Base-by-base conservation (phyloP, 306 rosid species). In the Medicago lupulina region DNA sequence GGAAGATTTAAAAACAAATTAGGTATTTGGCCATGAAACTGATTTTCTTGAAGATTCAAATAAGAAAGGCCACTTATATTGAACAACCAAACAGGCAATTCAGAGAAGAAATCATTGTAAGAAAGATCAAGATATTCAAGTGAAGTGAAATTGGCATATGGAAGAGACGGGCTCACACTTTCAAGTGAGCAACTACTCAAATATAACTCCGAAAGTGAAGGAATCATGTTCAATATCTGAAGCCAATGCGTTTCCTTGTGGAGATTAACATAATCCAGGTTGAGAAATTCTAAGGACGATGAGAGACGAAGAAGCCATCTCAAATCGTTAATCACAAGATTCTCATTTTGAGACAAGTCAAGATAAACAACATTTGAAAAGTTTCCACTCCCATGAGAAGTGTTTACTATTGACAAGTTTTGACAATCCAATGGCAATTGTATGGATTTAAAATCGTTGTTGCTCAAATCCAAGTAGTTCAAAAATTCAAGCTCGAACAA, bases 241-340 rank as follows among this genome's bases (percentile, higher is more conserved):
- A 39, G 50, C 70, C 70, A 64, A 4, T 4, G 31, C 8, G 50
- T 39, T 39, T 64, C 9, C 3, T 15, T 16, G 31, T 17, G 50
- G n/a, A 64, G 70, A 64, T 64, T 5, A 64, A 64, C 2, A 7
- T 0, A 36, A 39, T 9, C 4, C 9, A 64, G 7, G 2, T 39
- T 4, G 28, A 64, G 70, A 64, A 39, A 64, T 17, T 38, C 2
- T 64, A 64, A 39, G 31, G 70, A 64, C 16, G 70, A 39, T 39
- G 70, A 39, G 10, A 64, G 70, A 40, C 9, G 50, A 39, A 39
- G 50, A 64, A 64, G 70, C 70, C 70, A 64, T 64, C 50, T 64
- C 31, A 64, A 9, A 39, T 64, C 50, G 39, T 39, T 1, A 8
- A 64, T 40, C 31, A 16, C 28, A 39, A 64, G 70, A 5, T 16